Conservation (phyloP, 2,329 filamentous ascomycete species). For the Phialocephala sp. region DNA sequence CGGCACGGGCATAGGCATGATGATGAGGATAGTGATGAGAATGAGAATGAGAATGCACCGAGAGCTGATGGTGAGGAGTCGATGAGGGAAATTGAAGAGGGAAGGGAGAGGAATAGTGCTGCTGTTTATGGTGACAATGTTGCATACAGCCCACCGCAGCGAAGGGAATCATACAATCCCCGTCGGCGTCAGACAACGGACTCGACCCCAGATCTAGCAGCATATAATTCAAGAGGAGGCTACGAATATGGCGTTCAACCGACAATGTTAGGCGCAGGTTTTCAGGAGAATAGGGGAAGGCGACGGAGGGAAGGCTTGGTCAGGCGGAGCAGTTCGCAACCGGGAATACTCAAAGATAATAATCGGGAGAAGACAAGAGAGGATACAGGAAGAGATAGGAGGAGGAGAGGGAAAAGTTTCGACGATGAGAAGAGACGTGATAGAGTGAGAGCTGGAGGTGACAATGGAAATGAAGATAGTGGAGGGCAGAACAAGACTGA, state of each 20-base stretch:
- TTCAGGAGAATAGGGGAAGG: not conserved
- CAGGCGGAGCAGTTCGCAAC: constrained; percentile 7
- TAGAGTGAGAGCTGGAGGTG: not conserved
- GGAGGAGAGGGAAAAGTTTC: not conserved
- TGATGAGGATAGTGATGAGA: not conserved
- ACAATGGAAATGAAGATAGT: not conserved
- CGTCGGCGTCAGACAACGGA: not conserved
- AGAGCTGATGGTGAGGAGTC: not conserved
- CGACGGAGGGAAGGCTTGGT: not conserved
- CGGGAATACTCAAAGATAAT: not conserved
- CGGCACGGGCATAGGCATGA: not conserved
- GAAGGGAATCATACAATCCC: not conserved
- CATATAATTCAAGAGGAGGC: not conserved
- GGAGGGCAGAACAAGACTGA: constrained; percentile 18
- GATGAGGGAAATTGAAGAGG: not conserved
- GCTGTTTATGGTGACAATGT: not conserved
- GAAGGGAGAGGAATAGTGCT: not conserved
- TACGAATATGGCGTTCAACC: constrained; percentile 1
- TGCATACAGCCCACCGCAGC: not conserved
- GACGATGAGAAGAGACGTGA: not conserved
- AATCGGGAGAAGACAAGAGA: not conserved
- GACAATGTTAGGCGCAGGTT: not conserved
- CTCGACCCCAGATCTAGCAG: not conserved
- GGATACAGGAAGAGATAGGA: not conserved
- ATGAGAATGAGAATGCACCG: no score